These are phyloP conservation scores for Paracorniculantispora psalliotae DNA, from an alignment of 2,329 filamentous ascomycete genomes.

Conservation along the genomic window DNA sequence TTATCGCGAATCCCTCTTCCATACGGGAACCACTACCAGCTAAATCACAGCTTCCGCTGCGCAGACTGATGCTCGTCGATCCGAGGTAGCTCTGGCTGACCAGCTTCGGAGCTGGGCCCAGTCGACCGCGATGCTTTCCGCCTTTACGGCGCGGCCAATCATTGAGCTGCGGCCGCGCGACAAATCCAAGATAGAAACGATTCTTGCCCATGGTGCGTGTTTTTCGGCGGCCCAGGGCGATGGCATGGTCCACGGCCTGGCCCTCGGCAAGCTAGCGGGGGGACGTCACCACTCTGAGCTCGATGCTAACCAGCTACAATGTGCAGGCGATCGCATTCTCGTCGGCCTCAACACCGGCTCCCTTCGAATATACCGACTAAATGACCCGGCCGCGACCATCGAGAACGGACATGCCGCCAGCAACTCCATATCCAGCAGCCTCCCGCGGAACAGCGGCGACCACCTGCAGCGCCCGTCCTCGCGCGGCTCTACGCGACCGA, in stretches of 20 bases:
- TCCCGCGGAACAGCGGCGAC: conserved; percentile 23
- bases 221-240: background rate
- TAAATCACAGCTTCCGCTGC: background rate
- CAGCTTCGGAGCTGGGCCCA: conserved; percentile 37
- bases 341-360: conserved; percentile 87
- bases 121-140: conserved; percentile 74
- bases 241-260: background rate
- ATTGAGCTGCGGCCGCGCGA: conserved; percentile 94
- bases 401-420: conserved; percentile 26
- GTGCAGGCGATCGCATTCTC: conserved; percentile 75
- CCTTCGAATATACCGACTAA: conserved; percentile 86
- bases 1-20: background rate
- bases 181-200: conserved; percentile 95
- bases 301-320: conserved; percentile 11
- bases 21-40: background rate
- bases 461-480: conserved; percentile 23
- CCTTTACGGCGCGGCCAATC: conserved; percentile 92
- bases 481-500: conserved; percentile 46
- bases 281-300: background rate
- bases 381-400: conserved; percentile 49
- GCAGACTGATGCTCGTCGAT: conserved; percentile 27
- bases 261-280: background rate
- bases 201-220: conserved; percentile 75
- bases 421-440: conserved; percentile 22
- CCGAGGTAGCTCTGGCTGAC: conserved; percentile 22